These are phyloP conservation scores for Colletotrichum sp. DNA, from an alignment of 2,329 filamentous ascomycete genomes.

Conservation along the genomic window DNA sequence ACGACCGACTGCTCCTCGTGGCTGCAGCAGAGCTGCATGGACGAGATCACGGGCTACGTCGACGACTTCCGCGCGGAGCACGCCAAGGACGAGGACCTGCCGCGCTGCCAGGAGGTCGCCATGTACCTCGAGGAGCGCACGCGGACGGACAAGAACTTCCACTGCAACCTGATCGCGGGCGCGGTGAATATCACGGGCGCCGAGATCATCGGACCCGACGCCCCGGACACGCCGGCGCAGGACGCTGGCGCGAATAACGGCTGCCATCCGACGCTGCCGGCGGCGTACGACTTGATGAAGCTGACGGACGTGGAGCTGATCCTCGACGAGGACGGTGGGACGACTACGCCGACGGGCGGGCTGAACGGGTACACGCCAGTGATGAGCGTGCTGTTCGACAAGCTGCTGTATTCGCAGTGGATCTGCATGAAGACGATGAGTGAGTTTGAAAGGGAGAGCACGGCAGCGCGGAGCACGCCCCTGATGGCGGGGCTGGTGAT, in stretches of 20 bases:
- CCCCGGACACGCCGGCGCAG: not conserved
- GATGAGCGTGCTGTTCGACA: slow-evolving; percentile 18
- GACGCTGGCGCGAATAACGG: not conserved
- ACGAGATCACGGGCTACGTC: slow-evolving; percentile 21
- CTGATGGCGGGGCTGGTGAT: not conserved
- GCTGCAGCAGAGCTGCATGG: slow-evolving; percentile 22
- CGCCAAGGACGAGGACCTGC: not conserved
- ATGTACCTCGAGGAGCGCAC: slow-evolving; percentile 20
- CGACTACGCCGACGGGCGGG: slow-evolving; percentile 3
- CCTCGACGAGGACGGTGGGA: not conserved
- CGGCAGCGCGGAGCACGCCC: not conserved
- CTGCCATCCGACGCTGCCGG: slow-evolving; percentile 13
- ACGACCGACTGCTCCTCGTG: slow-evolving; percentile 18
- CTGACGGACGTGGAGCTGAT: slow-evolving; percentile 16
- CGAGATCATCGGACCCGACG: slow-evolving; percentile 12
- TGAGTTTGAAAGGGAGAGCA: slow-evolving; percentile 6
- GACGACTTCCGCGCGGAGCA: slow-evolving; percentile 17
- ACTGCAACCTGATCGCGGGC: slow-evolving; percentile 19
- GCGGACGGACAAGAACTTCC: slow-evolving; percentile 11
- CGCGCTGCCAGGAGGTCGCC: slow-evolving; percentile 13
- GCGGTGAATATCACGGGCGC: slow-evolving; percentile 17
- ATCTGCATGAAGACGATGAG: slow-evolving; percentile 22
- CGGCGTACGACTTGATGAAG: slow-evolving; percentile 10
- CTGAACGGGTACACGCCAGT: slow-evolving; percentile 18
- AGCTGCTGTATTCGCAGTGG: slow-evolving; percentile 19